phyloP scores from a whole-genome alignment of 306 rosid genomes.

The Rubus parviflorus region DNA sequence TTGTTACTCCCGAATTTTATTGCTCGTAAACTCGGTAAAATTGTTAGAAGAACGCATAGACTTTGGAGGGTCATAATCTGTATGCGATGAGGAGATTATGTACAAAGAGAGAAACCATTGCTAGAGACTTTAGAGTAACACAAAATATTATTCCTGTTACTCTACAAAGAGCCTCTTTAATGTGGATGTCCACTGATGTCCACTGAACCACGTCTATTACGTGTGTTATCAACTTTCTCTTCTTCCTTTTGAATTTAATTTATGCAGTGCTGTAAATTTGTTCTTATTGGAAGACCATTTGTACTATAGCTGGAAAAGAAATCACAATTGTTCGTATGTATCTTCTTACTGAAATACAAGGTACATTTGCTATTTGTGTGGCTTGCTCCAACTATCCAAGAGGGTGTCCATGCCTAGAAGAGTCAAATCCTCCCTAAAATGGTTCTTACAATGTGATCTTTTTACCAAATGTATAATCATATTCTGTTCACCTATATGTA shows the following conservation, averaged over 20 bases:
- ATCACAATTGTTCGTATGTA: not conserved
- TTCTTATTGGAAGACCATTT: not conserved
- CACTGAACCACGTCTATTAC: not conserved
- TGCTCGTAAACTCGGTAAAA: conserved; percentile 44
- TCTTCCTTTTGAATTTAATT: not conserved
- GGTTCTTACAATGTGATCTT: not conserved
- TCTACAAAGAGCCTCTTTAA: not conserved
- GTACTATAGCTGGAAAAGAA: not conserved
- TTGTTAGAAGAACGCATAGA: conserved; percentile 55
- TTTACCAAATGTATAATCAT: not conserved
- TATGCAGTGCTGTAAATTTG: not conserved
- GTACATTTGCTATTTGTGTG: not conserved
- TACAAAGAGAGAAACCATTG: not conserved
- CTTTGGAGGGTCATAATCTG: conserved; percentile 75
- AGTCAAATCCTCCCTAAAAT: not conserved
- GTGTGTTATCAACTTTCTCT: not conserved
- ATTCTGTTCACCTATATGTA: not conserved
- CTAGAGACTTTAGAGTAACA: conserved; percentile 19
- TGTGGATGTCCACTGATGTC: not conserved
- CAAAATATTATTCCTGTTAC: conserved; percentile 31
- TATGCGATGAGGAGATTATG: conserved; percentile 33
- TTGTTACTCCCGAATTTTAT: conserved; percentile 39
- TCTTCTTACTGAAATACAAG: not conserved
- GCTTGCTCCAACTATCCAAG: not conserved
- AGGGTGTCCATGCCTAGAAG: not conserved